Evolutionary conservation across 2,329 filamentous ascomycete species (phyloP).

Genomic region (Trichoderma oligosporum): DNA sequence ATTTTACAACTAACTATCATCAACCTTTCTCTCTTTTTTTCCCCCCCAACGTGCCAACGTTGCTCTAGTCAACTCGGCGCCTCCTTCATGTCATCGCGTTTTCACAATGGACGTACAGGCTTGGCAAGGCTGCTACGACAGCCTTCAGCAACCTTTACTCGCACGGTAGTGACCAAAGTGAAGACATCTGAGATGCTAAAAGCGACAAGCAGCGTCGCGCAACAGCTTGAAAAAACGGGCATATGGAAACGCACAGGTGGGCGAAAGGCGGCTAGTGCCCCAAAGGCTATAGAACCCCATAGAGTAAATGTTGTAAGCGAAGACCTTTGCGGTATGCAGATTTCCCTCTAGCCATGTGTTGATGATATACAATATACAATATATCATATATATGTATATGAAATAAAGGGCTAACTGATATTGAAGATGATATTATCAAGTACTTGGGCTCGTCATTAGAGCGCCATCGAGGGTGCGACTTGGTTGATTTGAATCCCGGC

Average conservation of each 20-base stretch:
- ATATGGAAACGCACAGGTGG: constrained; percentile 27
- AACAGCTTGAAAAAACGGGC: constrained; percentile 27
- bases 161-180: constrained; percentile 12
- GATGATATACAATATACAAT: too few relatives aligned
- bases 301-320: constrained; percentile 53
- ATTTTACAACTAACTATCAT: background rate
- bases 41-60: background rate
- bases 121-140: constrained; percentile 18
- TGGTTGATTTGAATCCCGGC: constrained; percentile 84
- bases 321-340: constrained; percentile 45
- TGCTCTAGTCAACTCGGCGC: background rate
- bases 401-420: constrained; percentile 1
- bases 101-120: constrained; percentile 15
- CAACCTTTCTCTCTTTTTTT: background rate
- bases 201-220: constrained; percentile 23
- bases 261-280: constrained; percentile 18
- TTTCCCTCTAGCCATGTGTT: background rate
- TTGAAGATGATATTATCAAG: constrained; percentile 62
- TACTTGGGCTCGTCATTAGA: constrained; percentile 67
- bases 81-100: constrained; percentile 20
- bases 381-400: too few relatives aligned
- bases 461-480: constrained; percentile 71
- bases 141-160: constrained; percentile 11
- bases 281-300: constrained; percentile 27
- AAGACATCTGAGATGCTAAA: constrained; percentile 21